Conservation (phyloP, 441 rosid genomes). For the Pelargonium citronellum region DNA sequence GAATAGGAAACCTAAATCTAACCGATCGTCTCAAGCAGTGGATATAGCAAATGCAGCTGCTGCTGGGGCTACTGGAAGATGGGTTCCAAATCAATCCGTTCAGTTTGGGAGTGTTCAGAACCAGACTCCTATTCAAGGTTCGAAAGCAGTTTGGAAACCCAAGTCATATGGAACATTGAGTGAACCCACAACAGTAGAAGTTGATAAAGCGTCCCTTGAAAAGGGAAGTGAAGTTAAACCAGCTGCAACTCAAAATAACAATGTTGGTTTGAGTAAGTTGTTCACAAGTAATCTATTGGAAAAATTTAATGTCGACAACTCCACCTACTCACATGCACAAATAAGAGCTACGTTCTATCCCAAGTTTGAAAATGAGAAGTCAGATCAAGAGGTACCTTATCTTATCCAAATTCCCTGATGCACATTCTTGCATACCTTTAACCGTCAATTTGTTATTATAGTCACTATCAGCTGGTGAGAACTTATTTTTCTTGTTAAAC, state of each 20-base stretch:
- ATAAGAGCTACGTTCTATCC: slow-evolving; percentile 96
- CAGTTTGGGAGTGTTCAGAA: slow-evolving; percentile 24
- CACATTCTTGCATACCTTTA: background rate
- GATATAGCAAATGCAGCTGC: slow-evolving; percentile 23
- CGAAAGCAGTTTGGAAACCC: slow-evolving; percentile 43
- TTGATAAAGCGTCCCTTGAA: slow-evolving; percentile 20
- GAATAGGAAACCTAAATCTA: slow-evolving; percentile 26
- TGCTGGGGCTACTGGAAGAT: slow-evolving; percentile 35
- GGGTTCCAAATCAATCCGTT: slow-evolving; percentile 15
- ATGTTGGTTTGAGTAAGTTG: slow-evolving; percentile 36
- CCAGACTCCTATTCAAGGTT: slow-evolving; percentile 18
- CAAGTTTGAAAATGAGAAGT: slow-evolving; percentile 92
- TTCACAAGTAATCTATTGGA: slow-evolving; percentile 44
- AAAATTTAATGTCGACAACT: slow-evolving; percentile 56
- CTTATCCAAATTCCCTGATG: background rate
- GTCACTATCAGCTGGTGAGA: background rate
- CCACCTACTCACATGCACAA: slow-evolving; percentile 58
- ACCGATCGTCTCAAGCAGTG: slow-evolving; percentile 24
- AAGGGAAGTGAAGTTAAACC: slow-evolving; percentile 23
- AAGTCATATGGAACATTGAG: slow-evolving; percentile 49
- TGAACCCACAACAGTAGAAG: slow-evolving; percentile 30
- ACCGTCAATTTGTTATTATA: background rate
- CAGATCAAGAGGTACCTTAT: slow-evolving; percentile 73
- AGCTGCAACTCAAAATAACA: slow-evolving; percentile 23
- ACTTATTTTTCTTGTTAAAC: background rate